Evolutionary conservation across 108 stramenopile genomes (phyloP).

Genomic region (Cyclotella baltica): DNA sequence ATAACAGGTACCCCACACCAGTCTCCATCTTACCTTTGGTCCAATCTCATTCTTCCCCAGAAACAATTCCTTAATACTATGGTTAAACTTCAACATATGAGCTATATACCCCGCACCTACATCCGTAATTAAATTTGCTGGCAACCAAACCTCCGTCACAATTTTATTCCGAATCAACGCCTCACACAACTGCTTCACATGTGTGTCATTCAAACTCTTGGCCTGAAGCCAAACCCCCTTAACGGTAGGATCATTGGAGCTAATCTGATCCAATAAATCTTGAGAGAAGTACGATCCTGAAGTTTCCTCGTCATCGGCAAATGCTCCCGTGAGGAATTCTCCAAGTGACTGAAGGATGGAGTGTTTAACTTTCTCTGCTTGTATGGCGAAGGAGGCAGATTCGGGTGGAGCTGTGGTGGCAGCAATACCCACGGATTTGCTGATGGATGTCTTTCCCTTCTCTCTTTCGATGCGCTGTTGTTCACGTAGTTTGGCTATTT

Average conservation of each 20-base stretch:
- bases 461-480: conserved; percentile 16
- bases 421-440: not conserved
- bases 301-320: conserved; percentile 49
- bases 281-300: conserved; percentile 39
- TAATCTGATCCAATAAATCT: conserved; percentile 45
- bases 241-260: conserved; percentile 27
- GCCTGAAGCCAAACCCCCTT: conserved; percentile 47
- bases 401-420: conserved; percentile 41
- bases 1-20: not conserved
- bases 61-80: conserved; percentile 43
- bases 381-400: conserved; percentile 34
- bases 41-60: conserved; percentile 52
- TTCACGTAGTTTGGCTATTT: conserved; percentile 34
- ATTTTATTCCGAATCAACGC: conserved; percentile 39
- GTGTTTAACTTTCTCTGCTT: conserved; percentile 37
- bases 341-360: conserved; percentile 26
- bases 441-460: not conserved
- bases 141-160: conserved; percentile 53
- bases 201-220: conserved; percentile 42
- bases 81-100: conserved; percentile 48
- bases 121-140: conserved; percentile 45
- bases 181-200: conserved; percentile 43
- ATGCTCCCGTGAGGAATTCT: conserved; percentile 43
- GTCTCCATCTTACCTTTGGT: conserved; percentile 24
- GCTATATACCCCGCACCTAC: conserved; percentile 46